phyloP scores from a whole-genome alignment of 768 basidiomycete species.

The Termitomyces sp. region DNA sequence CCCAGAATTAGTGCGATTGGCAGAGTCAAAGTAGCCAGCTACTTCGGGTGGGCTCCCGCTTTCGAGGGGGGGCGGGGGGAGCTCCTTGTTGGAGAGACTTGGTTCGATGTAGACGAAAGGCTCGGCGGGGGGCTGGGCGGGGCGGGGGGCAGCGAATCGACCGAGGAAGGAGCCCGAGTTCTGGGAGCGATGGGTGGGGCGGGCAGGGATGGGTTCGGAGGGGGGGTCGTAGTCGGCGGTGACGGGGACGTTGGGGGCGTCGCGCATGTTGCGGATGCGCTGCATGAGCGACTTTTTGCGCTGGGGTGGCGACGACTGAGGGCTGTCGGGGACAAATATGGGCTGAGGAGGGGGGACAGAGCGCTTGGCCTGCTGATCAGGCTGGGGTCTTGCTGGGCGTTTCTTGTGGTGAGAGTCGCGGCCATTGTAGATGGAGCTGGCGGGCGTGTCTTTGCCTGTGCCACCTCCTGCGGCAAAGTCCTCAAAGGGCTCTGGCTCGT shows the following conservation, averaged over 20 bases:
- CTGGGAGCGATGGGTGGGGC: constrained; percentile 70
- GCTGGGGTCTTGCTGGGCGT: constrained; percentile 35
- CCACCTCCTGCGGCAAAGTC: constrained; percentile 87
- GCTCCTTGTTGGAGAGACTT: constrained; percentile 48
- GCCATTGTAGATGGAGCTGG: constrained; percentile 70
- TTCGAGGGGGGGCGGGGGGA: constrained; percentile 39
- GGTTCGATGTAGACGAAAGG: constrained; percentile 67
- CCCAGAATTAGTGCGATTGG: constrained; percentile 21
- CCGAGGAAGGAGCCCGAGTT: constrained; percentile 80
- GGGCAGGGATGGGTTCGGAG: constrained; percentile 30
- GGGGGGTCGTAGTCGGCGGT: constrained; percentile 38
- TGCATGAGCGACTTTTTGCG: constrained; percentile 85
- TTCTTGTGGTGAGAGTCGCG: constrained; percentile 43
- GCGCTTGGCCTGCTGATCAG: constrained; percentile 31
- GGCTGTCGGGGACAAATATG: constrained; percentile 64
- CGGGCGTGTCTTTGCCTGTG: constrained; percentile 49
- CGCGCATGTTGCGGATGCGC: constrained; percentile 85
- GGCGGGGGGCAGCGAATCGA: constrained; percentile 44
- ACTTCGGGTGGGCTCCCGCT: constrained; percentile 21
- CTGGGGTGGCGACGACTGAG: constrained; percentile 37
- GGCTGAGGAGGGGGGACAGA: constrained; percentile 78
- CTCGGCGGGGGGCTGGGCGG: constrained; percentile 37
- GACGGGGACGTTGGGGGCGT: constrained; percentile 81
- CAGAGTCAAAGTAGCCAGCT: constrained; percentile 52
- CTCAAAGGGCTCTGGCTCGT: constrained; percentile 88